Conservation (phyloP, 2,329 filamentous ascomycete species). For the Eurotiales sp. region DNA sequence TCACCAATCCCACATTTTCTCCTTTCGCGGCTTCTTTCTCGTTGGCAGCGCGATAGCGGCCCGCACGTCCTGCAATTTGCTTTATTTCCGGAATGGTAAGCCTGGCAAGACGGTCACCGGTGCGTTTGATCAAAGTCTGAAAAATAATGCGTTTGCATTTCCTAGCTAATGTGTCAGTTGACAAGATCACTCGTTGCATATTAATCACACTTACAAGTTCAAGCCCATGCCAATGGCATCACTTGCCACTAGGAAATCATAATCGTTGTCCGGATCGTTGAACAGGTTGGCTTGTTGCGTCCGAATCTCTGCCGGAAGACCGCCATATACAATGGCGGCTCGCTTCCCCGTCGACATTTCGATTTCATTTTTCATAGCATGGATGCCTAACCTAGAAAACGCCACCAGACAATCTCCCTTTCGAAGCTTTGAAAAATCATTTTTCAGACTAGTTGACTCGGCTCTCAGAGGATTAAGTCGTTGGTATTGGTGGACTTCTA, state of each 20-base stretch:
- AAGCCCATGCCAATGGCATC: slow-evolving; percentile 97
- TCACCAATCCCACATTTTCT: slow-evolving; percentile 65
- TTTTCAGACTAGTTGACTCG: slow-evolving; percentile 59
- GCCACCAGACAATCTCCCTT: slow-evolving; percentile 90
- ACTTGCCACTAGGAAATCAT: slow-evolving; percentile 89
- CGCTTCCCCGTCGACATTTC: slow-evolving; percentile 71
- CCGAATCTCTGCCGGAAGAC: slow-evolving; percentile 85
- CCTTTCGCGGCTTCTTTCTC: slow-evolving; percentile 41
- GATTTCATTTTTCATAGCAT: slow-evolving; percentile 72
- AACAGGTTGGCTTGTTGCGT: slow-evolving; percentile 88
- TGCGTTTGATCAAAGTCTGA: slow-evolving; percentile 69
- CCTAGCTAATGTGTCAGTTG: slow-evolving; percentile 33
- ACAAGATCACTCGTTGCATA: background rate
- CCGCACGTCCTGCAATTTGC: slow-evolving; percentile 90
- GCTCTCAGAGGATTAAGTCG: slow-evolving; percentile 74
- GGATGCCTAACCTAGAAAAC: slow-evolving; percentile 79
- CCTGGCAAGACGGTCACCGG: slow-evolving; percentile 55
- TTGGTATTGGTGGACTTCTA: slow-evolving; percentile 77
- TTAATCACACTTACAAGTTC: slow-evolving; percentile 62
- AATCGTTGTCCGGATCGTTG: slow-evolving; percentile 93
- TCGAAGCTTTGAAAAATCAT: slow-evolving; percentile 62
- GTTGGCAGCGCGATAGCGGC: slow-evolving; percentile 72
- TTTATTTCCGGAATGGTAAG: slow-evolving; percentile 77
- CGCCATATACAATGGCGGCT: slow-evolving; percentile 90
- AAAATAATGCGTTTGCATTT: slow-evolving; percentile 87